These are phyloP conservation scores for Solanum infundibuliforme DNA, from an alignment of 257 asterid species.

Conservation along the genomic window DNA sequence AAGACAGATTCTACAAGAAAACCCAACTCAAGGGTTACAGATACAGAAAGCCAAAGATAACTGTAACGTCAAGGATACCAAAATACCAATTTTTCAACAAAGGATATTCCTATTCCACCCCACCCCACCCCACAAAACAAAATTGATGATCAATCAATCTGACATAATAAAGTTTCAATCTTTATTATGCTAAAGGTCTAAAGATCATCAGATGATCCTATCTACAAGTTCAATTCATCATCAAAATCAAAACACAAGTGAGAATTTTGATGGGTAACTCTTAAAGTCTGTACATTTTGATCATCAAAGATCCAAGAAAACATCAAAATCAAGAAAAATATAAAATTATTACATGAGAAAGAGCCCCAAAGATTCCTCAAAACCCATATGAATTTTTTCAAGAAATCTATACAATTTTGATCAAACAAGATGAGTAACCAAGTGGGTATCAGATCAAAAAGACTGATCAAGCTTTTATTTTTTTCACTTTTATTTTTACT, in stretches of 20 bases:
- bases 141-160: background rate
- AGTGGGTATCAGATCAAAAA: slow-evolving; percentile 30
- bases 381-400: slow-evolving; percentile 28
- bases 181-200: slow-evolving; percentile 12
- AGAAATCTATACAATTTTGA: slow-evolving; percentile 9
- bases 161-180: slow-evolving; percentile 27
- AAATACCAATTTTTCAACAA: slow-evolving; percentile 31
- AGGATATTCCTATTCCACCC: slow-evolving; percentile 33
- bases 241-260: slow-evolving; percentile 14
- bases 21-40: background rate
- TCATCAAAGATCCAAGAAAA: slow-evolving; percentile 36
- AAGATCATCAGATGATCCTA: slow-evolving; percentile 30
- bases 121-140: slow-evolving; percentile 4
- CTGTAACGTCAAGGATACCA: slow-evolving; percentile 41
- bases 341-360: slow-evolving; percentile 34
- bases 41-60: slow-evolving; percentile 17
- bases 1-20: slow-evolving; percentile 1
- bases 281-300: slow-evolving; percentile 33
- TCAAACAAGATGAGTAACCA: slow-evolving; percentile 19
- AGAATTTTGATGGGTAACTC: slow-evolving; percentile 4
- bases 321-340: slow-evolving; percentile 4
- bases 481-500: background rate
- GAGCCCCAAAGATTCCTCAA: slow-evolving; percentile 40
- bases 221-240: slow-evolving; percentile 25
- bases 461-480: slow-evolving; percentile 4